Evolutionary conservation across 2,329 filamentous ascomycete species (phyloP), one percentile per base, ranked within the genome.

Genomic region (Trichocomaceae sp.): DNA sequence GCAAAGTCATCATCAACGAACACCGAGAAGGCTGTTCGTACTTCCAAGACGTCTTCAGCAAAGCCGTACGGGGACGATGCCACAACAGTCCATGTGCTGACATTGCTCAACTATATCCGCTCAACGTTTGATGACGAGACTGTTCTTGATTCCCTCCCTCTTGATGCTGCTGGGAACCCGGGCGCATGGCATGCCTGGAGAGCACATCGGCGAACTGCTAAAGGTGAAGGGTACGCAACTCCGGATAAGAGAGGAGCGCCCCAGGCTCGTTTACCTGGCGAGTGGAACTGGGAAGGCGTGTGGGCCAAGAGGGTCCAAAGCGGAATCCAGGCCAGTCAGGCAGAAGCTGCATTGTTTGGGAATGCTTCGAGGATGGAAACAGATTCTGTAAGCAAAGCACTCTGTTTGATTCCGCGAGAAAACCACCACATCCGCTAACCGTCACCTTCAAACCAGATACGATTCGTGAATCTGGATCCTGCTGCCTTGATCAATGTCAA

Each of bases 231-330:
- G 12, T 12, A 54, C 10, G 47, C 47, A 13, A 55, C 57, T 12
- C 46, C 54, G 3, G 46, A 55, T 31, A 80, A 71, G 63, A 72
- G 57, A 74, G 74, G 66, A 67, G 81, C 72, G 57, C 75, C 64
- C 50, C 69, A 67, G 60, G 65, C 71, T 35, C 73, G 84, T 57
- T 77, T 80, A 49, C 90, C 90, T 0, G 88, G 87, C 6, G 87
- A 95, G 63, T 97, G 92, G 92, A 95, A 95, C 66, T 97, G 92
- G 92, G 90, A 96, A 64, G 91, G 92, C 0, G 92, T 97, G 0
- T 99, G 92, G 92, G 88, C 95, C 67, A 86, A 91, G 60, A 81
- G 92, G 53, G 91, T 96, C 1, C 85, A 83, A 70, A 88, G 86
- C 69, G 87, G 87, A 17, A 82, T 96, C 44, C 81, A 85, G 50